A percentile compares a stretch with the other conserved stretches of the same genome.
These are phyloP conservation scores for Apiotrichum veenhuisii DNA, from an alignment of 1,284 basidiomycete species.

Conservation along the genomic window DNA sequence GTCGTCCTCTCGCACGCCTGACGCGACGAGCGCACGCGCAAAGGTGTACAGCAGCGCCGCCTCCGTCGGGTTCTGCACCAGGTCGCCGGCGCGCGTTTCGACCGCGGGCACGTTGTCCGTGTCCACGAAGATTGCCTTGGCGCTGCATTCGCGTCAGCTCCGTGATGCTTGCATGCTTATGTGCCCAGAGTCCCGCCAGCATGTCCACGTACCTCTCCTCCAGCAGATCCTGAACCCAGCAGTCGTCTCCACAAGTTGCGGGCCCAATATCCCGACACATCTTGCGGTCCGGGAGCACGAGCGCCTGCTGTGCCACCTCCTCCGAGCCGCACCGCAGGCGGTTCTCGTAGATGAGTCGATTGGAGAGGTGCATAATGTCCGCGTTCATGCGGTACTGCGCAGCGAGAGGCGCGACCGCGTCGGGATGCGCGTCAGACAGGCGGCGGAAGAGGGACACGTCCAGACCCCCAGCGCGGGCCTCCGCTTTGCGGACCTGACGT, in stretches of 20 bases:
- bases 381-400: constrained; percentile 96
- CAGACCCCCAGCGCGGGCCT: constrained; percentile 77
- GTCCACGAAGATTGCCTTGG: constrained; percentile 86
- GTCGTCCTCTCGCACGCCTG: constrained; percentile 65
- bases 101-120: constrained; percentile 73
- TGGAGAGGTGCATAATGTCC: constrained; percentile 92
- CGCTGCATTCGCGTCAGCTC: constrained; percentile 53
- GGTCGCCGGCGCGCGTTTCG: constrained; percentile 77
- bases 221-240: constrained; percentile 70
- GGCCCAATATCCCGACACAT: constrained; percentile 48
- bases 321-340: constrained; percentile 74
- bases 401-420: constrained; percentile 74
- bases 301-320: constrained; percentile 59
- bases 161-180: no score
- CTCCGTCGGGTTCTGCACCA: constrained; percentile 84
- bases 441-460: constrained; percentile 86
- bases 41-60: constrained; percentile 61
- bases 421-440: constrained; percentile 78
- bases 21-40: constrained; percentile 60
- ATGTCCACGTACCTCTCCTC: constrained; percentile 60
- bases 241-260: constrained; percentile 48
- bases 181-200: no score
- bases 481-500: constrained; percentile 68
- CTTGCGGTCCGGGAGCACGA: constrained; percentile 57
- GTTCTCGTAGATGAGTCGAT: constrained; percentile 79